phyloP scores from a whole-genome alignment of 2,329 filamentous ascomycete species.

The Periconia digitata region DNA sequence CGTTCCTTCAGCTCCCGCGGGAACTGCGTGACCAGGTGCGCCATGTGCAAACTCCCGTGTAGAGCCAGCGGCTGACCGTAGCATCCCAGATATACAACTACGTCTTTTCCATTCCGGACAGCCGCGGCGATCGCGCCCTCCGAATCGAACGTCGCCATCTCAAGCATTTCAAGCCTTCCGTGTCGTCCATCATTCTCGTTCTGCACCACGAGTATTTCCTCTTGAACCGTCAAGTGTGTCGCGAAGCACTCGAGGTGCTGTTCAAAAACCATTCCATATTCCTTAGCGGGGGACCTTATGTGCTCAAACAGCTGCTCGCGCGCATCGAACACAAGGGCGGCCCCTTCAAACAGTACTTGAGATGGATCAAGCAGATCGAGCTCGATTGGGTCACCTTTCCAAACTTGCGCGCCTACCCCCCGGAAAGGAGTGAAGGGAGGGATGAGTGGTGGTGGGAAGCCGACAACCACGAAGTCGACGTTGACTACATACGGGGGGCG shows the following conservation, averaged over 20 bases:
- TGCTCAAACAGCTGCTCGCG: constrained; percentile 32
- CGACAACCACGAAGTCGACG: constrained; percentile 23
- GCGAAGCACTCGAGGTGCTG: constrained; percentile 37
- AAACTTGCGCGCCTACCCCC: constrained; percentile 34
- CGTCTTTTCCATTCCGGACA: constrained; percentile 26
- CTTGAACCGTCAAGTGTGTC: constrained; percentile 36
- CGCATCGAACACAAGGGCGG: constrained; percentile 28
- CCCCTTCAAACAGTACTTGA: constrained; percentile 30
- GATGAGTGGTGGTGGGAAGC: constrained; percentile 32
- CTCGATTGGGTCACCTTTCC: constrained; percentile 41
- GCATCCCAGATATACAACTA: constrained; percentile 39
- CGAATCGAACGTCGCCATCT: constrained; percentile 40
- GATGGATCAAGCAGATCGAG: constrained; percentile 33
- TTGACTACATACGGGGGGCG: constrained; percentile 31
- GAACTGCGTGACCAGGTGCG: constrained; percentile 41
- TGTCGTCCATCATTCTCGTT: constrained; percentile 33
- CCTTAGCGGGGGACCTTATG: constrained; percentile 39
- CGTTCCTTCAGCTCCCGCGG: constrained; percentile 37
- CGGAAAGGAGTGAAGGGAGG: constrained; percentile 22
- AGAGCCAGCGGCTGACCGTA: too few species aligned
- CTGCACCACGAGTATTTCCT: constrained; percentile 38
- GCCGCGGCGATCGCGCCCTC: constrained; percentile 25
- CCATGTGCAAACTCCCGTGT: constrained; percentile 1
- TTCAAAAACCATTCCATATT: constrained; percentile 37
- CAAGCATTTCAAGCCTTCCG: constrained; percentile 33